These are phyloP conservation scores for Vachellia pachyceras DNA, from an alignment of 306 rosid genomes.

Conservation along the genomic window DNA sequence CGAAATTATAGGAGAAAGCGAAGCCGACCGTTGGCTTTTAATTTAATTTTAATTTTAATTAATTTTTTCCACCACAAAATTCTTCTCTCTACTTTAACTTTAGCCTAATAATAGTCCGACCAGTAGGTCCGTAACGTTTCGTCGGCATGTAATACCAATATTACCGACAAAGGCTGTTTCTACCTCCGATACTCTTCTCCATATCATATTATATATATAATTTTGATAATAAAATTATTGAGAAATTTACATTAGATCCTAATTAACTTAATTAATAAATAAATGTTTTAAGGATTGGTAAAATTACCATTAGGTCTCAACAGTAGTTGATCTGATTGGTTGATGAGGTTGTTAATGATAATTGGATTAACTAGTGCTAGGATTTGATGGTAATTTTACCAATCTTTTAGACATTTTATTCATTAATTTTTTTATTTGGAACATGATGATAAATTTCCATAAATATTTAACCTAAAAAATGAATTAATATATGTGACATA, in stretches of 20 bases:
- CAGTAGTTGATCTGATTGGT: too few species aligned
- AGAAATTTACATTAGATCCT: too few species aligned
- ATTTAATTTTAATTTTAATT: neutral
- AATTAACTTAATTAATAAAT: too few species aligned
- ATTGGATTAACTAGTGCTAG: too few species aligned
- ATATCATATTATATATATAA: neutral
- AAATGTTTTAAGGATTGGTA: too few species aligned
- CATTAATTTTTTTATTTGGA: too few species aligned
- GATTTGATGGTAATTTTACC: too few species aligned
- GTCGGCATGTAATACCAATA: slow-evolving; percentile 13
- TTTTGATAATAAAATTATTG: neutral
- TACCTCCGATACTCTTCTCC: neutral
- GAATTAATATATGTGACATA: neutral
- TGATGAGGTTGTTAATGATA: too few species aligned
- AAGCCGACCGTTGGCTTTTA: slow-evolving; percentile 38
- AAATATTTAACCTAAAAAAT: neutral
- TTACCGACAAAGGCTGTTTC: neutral
- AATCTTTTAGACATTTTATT: too few species aligned
- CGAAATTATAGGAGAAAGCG: neutral
- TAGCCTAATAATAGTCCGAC: neutral
- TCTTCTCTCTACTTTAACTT: neutral
- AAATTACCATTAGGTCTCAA: too few species aligned
- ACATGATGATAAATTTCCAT: neutral
- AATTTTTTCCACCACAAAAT: neutral
- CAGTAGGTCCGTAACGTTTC: neutral